Evolutionary conservation across 306 rosid genomes (phyloP), one percentile per base, ranked within the genome.

Genomic region (Vicia faba): DNA sequence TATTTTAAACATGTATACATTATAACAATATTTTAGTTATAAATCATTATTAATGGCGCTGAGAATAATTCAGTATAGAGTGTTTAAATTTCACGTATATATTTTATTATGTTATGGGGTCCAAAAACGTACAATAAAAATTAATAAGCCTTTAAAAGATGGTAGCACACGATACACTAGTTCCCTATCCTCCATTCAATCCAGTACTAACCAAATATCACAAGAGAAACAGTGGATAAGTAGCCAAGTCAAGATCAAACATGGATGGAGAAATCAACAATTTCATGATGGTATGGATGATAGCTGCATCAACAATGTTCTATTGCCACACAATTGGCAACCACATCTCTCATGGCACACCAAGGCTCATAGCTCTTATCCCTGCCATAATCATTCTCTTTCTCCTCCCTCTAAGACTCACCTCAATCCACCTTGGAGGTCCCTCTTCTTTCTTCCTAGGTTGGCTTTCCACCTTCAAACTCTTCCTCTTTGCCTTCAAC

Each of bases 401-500:
- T 3, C 67, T 79, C 11, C 80, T 79, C 33, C 83, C 83, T 65
- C 57, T 75, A 0, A 64, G 77, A 8, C 74, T 79, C 43, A 65
- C 4, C 18, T 70, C 83, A 3, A 0, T 75, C 40, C 60, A 64
- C 46, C 66, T 79, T 6, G 83, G 83, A 16, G 80, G 80, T 0
- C 77, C 83, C 1, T 3, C 83, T 20, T 29, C 74, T 11, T 79
- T 79, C 77, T 40, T 79, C 68, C 19, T 79, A 0, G 70, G 50
- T 11, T 79, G 83, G 83, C 83, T 79, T 40, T 64, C 83, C 7
- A 79, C 77, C 39, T 79, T 79, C 80, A 79, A 75, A n/a, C 83
- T 79, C 51, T 10, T 79, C 1, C 80, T 79, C 8, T 79, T 75
- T 19, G 74, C 77, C 76, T 65, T 70, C 12, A 69, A 26, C 7